Percentiles rank a stretch among this genome's conserved stretches.
Conservation (phyloP, 257 asterid genomes). For the Solanum chiquidenum region DNA sequence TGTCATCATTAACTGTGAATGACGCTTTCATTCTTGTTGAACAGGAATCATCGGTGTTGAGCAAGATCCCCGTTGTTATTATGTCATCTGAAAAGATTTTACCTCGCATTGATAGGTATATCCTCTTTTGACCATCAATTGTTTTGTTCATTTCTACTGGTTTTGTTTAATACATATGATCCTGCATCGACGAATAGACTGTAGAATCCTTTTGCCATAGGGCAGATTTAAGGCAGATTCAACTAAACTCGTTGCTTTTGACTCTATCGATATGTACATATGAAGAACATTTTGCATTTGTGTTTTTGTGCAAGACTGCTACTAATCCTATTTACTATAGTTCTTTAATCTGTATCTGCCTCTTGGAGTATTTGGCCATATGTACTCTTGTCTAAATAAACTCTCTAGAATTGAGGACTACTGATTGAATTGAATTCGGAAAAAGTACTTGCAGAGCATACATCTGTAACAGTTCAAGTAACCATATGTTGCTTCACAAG, state of each 20-base stretch:
- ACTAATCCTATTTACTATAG: background rate
- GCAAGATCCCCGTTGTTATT: conserved; percentile 71
- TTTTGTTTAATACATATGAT: too few species aligned
- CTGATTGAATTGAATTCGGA: too few species aligned
- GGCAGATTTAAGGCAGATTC: background rate
- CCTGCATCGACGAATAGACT: background rate
- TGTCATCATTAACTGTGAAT: background rate
- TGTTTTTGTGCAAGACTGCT: background rate
- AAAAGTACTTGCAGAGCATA: background rate
- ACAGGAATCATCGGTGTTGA: conserved; percentile 64
- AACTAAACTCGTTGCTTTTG: too few species aligned
- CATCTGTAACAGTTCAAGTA: background rate
- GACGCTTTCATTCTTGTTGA: background rate
- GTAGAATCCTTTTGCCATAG: background rate
- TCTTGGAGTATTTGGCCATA: too few species aligned
- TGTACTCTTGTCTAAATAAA: too few species aligned
- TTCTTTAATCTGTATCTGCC: too few species aligned
- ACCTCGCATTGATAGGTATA: conserved; percentile 72
- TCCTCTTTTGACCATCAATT: background rate
- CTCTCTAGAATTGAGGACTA: background rate
- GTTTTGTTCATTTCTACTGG: background rate
- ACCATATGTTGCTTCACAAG: background rate
- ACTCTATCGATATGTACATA: too few species aligned
- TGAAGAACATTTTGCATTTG: background rate
- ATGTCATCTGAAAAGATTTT: conserved; percentile 82